A percentile compares a stretch with the other conserved stretches of the same genome.
These are phyloP conservation scores for Fagus crenata DNA, from an alignment of 306 rosid genomes.

Conservation along the genomic window DNA sequence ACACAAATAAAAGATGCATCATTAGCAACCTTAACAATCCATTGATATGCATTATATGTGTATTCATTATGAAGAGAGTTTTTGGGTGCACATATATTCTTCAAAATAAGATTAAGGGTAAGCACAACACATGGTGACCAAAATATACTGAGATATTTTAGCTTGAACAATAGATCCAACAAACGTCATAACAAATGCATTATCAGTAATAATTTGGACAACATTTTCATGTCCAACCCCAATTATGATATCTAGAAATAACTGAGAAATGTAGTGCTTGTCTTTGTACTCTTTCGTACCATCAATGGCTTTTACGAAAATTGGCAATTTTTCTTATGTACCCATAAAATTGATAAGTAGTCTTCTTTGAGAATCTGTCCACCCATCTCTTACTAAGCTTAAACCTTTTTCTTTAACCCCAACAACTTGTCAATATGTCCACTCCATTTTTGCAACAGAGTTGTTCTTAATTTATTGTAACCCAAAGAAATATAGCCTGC, in stretches of 20 bases:
- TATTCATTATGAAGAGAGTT: not conserved
- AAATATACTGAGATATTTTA: not conserved
- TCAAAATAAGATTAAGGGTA: slow-evolving; percentile 7
- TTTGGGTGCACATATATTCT: not conserved
- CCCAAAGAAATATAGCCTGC: not conserved
- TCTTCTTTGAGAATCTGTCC: not conserved
- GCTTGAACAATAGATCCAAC: not conserved
- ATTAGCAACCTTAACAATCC: not conserved
- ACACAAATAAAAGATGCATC: not conserved
- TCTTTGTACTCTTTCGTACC: not conserved
- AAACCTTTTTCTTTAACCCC: not conserved
- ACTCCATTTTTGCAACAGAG: not conserved
- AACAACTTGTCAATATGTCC: not conserved
- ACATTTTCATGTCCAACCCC: slow-evolving; percentile 14
- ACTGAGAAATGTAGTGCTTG: not conserved
- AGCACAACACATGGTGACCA: slow-evolving; percentile 22
- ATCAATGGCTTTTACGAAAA: slow-evolving; percentile 1
- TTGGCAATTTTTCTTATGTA: not conserved
- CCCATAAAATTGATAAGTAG: slow-evolving; percentile 8
- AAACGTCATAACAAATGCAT: not conserved
- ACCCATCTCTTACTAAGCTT: not conserved
- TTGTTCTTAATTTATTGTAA: slow-evolving; percentile 4
- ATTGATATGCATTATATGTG: not conserved
- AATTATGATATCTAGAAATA: not conserved
- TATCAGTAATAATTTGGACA: slow-evolving; percentile 3